Conservation (phyloP, 192 early-diverging fungal genomes). For the Backusella tarrabulga region DNA sequence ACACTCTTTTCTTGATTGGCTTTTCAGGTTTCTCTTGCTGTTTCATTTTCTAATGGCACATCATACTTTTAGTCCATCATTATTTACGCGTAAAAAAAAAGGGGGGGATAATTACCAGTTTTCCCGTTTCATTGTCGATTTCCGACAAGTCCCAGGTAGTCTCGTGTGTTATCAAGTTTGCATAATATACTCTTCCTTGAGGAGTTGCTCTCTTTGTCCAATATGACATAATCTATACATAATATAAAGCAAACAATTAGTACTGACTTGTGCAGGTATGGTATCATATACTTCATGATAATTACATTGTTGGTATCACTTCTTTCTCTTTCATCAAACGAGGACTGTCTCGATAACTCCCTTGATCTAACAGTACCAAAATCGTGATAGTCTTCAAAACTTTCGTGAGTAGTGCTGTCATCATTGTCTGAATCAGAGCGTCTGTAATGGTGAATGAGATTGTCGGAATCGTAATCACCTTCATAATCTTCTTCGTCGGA, state of each 20-base stretch:
- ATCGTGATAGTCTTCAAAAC: conserved; percentile 6
- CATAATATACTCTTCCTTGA: conserved; percentile 56
- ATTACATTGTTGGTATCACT: background rate
- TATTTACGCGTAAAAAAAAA: conserved; percentile 3
- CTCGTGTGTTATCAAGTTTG: conserved; percentile 58
- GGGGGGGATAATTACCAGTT: conserved; percentile 16
- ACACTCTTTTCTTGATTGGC: background rate
- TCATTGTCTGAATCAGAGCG: conserved; percentile 4
- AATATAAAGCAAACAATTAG: conserved; percentile 7
- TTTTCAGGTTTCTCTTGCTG: background rate
- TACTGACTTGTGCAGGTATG: background rate
- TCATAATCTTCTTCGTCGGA: conserved; percentile 19
- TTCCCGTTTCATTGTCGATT: conserved; percentile 49
- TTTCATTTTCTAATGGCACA: background rate
- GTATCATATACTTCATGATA: background rate
- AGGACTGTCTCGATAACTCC: background rate
- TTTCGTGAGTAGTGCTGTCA: background rate
- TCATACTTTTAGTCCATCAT: background rate
- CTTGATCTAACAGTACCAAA: background rate
- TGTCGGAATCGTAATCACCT: conserved; percentile 5
- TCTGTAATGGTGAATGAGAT: background rate
- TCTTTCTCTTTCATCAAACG: background rate
- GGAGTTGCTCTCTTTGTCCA: conserved; percentile 53
- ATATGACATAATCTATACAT: conserved; percentile 39
- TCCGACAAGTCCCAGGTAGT: conserved; percentile 53